Base-by-base conservation (phyloP, 371 early-diverging fungal species). In the Massospora cicadina region DNA sequence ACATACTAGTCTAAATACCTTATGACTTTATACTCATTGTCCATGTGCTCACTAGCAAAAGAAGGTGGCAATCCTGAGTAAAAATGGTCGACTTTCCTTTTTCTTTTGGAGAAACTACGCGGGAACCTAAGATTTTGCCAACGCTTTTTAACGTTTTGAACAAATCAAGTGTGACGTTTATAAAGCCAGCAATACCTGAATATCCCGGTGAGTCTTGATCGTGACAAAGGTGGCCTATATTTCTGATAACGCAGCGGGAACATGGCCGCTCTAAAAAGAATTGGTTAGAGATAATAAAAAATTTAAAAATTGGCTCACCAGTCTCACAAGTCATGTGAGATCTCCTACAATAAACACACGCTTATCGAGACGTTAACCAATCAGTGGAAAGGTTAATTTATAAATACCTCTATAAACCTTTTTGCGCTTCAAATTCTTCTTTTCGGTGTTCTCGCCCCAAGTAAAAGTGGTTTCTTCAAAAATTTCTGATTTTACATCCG, bases 211-310 rank as follows among this genome's bases (percentile, higher is more conserved):
- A 83, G 2, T 81, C 75, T 68, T 91, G 89, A 71, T 95, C 91
- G 55, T 87, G 87, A 73, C 95, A 95, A 65, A 92, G 71, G 69
- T 91, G 89, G 10, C 89, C 88, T 67, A 95, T 95, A 69, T 85
- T 87, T 54, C 93, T 81, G 72, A 90, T 90, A 58, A 95, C 88
- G 73, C 95, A 95, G 28, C 95, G 85, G 69, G 89, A 88, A 73
- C 95, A 95, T 24, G 95, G 95, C 24, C 95, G 83, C 43, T 84
- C 86, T 83, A 62, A 24, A 13, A 55, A 56, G 17, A 43, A 32
- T 32, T 53, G 13, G 31, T 25, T 17, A n/a, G 27, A 53, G 32
- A 27, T 26, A 62, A 65, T 1, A 30, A 5, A 58, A 1, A 28
- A 33, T 13, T 2, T 25, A 33, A 21, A 27, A 65, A 24, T 24